These are phyloP conservation scores for Hanseniaspora singularis DNA, from an alignment of 805 yeast species.

Conservation along the genomic window DNA sequence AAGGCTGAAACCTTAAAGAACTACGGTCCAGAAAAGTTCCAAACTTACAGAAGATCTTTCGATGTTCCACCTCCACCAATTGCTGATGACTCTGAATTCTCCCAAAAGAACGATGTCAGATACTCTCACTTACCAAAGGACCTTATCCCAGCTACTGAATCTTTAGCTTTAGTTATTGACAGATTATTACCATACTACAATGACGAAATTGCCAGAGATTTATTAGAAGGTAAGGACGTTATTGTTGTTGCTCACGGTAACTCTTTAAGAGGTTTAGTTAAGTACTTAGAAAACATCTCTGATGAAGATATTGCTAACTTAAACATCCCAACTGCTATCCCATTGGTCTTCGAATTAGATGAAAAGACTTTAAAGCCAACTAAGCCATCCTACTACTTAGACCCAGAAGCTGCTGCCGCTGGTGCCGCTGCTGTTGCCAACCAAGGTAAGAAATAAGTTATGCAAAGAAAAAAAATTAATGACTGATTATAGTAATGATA, in stretches of 20 bases:
- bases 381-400: constrained; percentile 91
- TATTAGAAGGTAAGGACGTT: constrained; percentile 79
- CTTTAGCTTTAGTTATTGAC: constrained; percentile 87
- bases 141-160: constrained; percentile 87
- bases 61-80: constrained; percentile 93
- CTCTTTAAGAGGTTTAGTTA: constrained; percentile 92
- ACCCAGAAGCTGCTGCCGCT: constrained; percentile 98
- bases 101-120: constrained; percentile 78
- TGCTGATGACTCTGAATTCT: constrained; percentile 62
- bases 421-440: constrained; percentile 99
- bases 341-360: constrained; percentile 92
- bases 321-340: constrained; percentile 97
- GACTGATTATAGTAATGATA: too few species aligned
- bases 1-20: constrained; percentile 82
- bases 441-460: constrained; percentile 80
- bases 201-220: constrained; percentile 75
- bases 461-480: too few species aligned
- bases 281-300: constrained; percentile 86
- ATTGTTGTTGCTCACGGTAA: constrained; percentile 95
- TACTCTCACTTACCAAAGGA: constrained; percentile 73
- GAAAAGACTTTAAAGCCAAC: constrained; percentile 63
- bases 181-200: constrained; percentile 96
- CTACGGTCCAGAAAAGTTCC: constrained; percentile 88
- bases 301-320: constrained; percentile 86
- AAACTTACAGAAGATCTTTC: constrained; percentile 93